phyloP scores from a whole-genome alignment of 495 filamentous ascomycete species.

The Letharia lupina region DNA sequence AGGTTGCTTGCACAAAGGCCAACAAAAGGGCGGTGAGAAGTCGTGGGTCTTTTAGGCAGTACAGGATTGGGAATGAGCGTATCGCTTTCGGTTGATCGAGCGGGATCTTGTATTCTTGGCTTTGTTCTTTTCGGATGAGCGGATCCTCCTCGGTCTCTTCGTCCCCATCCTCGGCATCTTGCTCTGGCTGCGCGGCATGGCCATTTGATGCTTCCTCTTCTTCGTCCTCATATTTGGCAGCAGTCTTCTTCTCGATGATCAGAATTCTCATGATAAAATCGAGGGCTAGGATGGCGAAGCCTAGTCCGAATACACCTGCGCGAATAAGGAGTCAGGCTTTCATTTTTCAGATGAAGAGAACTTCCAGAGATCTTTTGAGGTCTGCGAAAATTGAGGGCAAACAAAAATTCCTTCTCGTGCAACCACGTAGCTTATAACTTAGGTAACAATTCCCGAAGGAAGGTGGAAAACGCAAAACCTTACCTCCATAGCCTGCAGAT shows the following conservation, averaged over 20 bases:
- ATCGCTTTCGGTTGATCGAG: constrained; percentile 29
- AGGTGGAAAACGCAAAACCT: background rate
- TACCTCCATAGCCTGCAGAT: constrained; percentile 41
- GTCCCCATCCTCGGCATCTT: constrained; percentile 19
- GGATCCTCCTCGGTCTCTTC: constrained; percentile 30
- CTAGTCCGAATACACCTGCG: constrained; percentile 51
- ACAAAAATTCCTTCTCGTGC: background rate
- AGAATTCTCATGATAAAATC: constrained; percentile 57
- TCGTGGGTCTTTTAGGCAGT: constrained; percentile 36
- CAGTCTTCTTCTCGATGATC: constrained; percentile 54
- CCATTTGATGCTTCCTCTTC: constrained; percentile 18
- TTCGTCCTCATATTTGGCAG: constrained; percentile 20
- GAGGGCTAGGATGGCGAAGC: constrained; percentile 46
- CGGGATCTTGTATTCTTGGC: constrained; percentile 34
- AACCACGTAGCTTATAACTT: background rate
- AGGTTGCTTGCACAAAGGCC: constrained; percentile 42
- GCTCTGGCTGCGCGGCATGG: constrained; percentile 11
- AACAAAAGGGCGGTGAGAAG: constrained; percentile 40
- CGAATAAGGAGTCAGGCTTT: background rate
- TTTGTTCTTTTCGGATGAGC: constrained; percentile 30
- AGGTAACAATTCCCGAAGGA: background rate
- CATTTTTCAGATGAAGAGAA: background rate
- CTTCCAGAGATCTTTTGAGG: background rate
- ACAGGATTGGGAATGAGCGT: constrained; percentile 38
- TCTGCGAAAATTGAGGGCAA: background rate